phyloP scores from a whole-genome alignment of 1,284 basidiomycete species.

The Serendipita sp. region DNA sequence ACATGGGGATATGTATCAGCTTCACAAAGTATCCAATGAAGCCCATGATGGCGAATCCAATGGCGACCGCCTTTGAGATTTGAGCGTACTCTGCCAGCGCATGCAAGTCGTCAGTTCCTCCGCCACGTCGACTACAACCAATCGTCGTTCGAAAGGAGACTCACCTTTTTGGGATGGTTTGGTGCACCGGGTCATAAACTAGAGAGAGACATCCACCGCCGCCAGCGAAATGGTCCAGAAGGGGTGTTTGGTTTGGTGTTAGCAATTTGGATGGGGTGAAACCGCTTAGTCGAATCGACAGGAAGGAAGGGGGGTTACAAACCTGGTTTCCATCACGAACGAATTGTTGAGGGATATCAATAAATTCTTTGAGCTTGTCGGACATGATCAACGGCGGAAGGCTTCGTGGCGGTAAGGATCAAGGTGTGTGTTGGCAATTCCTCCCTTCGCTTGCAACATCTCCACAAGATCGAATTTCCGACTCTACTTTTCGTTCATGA shows the following conservation, averaged over 20 bases:
- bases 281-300: not conserved
- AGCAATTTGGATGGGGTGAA: not conserved
- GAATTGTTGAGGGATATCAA: slow-evolving; percentile 87
- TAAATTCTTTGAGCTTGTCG: slow-evolving; percentile 80
- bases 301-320: slow-evolving; percentile 17
- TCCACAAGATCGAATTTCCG: not conserved
- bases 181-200: slow-evolving; percentile 95
- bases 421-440: not conserved
- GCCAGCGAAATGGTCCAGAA: not conserved
- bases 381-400: slow-evolving; percentile 44
- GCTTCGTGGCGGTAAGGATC: not conserved
- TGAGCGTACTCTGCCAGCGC: slow-evolving; percentile 63
- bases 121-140: not conserved
- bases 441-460: not conserved
- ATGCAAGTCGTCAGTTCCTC: not conserved
- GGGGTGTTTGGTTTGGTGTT: too few relatives aligned
- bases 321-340: slow-evolving; percentile 88
- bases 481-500: not conserved
- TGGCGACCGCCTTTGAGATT: slow-evolving; percentile 84
- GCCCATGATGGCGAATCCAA: slow-evolving; percentile 96
- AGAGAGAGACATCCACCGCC: slow-evolving; percentile 11
- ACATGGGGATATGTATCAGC: slow-evolving; percentile 93
- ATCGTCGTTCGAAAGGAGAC: slow-evolving; percentile 14
- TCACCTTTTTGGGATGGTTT: slow-evolving; percentile 92
- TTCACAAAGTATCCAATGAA: slow-evolving; percentile 95